Evolutionary conservation across 208 protist species (phyloP).

Genomic region (Phytomonas sp.): DNA sequence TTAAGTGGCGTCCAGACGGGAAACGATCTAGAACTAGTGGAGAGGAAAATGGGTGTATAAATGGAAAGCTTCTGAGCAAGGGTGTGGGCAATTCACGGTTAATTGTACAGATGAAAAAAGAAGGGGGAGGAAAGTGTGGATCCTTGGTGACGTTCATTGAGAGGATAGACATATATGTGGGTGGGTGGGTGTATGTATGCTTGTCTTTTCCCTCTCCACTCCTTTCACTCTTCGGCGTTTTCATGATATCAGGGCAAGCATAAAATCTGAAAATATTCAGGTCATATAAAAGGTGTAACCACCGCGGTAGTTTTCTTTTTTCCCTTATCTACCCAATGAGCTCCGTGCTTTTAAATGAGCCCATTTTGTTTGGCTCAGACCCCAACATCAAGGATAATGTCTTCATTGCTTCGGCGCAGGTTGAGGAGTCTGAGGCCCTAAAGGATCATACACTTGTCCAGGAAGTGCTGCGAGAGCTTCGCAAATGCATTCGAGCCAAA

Average conservation of each 20-base stretch:
- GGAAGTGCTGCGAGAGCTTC: conserved; percentile 22
- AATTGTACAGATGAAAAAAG: too few species aligned
- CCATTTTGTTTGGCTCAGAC: conserved; percentile 29
- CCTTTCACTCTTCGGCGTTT: neutral
- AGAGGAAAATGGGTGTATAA: conserved; percentile 5
- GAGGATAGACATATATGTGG: neutral
- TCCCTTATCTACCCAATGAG: conserved; percentile 18
- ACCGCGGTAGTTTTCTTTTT: neutral
- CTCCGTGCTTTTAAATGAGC: conserved; percentile 36
- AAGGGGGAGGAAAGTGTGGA: neutral
- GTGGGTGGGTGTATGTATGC: neutral
- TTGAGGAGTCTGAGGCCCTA: conserved; percentile 19
- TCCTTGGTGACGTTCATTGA: neutral
- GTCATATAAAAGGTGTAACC: neutral
- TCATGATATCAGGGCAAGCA: neutral
- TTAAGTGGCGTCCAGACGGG: conserved; percentile 4
- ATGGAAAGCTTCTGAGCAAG: neutral
- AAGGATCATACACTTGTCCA: conserved; percentile 24
- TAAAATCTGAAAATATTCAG: neutral
- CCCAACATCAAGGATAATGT: conserved; percentile 34
- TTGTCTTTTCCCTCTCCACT: neutral
- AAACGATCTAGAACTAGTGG: neutral
- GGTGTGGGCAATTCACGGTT: too few species aligned
- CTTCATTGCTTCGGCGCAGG: conserved; percentile 23
- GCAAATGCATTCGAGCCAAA: conserved; percentile 16